Base-by-base conservation (phyloP, 2,329 filamentous ascomycete genomes). In the Epichloe hybrida region DNA sequence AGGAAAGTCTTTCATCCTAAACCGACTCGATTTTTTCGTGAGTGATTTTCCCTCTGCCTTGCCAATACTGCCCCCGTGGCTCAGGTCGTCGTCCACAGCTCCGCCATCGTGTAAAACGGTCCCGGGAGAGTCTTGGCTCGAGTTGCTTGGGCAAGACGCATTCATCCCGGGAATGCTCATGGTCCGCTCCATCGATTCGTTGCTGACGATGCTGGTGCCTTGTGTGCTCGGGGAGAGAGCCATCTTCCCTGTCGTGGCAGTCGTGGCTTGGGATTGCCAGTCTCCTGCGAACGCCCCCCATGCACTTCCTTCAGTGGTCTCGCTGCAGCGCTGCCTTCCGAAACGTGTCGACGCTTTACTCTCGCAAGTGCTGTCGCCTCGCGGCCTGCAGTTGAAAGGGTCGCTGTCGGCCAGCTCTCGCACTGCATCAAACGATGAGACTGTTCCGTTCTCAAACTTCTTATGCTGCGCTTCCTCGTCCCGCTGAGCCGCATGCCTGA, bases 201-300 rank as follows among this genome's bases (percentile, higher is more conserved):
- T 72, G 64, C 79, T 83, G 56, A 80, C 74, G 55, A 83, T 79
- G 62, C 80, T 83, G 17, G 80, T 83, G 39, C 79, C 80, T 59
- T 80, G 73, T 3, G 80, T 83, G 61, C 79, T 83, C 2, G 80
- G 80, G 23, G 80, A 83, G 37, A 82, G 66, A 3, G 80, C 78
- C 74, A 81, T 75, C 64, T 80, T 81, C 47, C 77, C 75, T 1
- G 79, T 82, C 2, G 79, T 80, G 8, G 78, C 79, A 57, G 77
- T 81, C 13, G 79, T 83, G 4, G 74, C 77, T 56, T 82, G 79
- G 4, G 77, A 80, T 3, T 76, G 75, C 77, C 79, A 82, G 57
- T 83, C 80, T 9, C 74, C 77, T 0, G 72, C 71, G 46, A 69
- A 72, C 0, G 72, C 74, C 2, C 69, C 73, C 7, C 77, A 78